Evolutionary conservation across 2,329 filamentous ascomycete genomes (phyloP), one percentile per base, ranked within the genome.

Genomic region (Grosmannia huntii): DNA sequence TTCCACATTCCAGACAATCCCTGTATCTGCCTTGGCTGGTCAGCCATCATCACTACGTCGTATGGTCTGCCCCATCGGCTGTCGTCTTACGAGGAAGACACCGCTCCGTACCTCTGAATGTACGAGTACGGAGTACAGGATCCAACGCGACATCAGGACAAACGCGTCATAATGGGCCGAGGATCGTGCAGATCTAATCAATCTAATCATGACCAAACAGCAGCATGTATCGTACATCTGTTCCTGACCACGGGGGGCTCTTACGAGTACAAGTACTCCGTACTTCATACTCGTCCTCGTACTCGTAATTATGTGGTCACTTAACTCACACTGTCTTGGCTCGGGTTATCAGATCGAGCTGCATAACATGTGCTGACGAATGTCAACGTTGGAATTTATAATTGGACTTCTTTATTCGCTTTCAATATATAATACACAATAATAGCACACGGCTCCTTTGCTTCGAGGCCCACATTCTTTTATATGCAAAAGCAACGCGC

Each of bases 131-230:
- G 28, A 28, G 28, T 28, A n/a, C 49, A 25, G 3, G 44, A n/a
- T n/a, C 44, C 44, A 12, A 23, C n/a, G 10, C 25, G 5, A 50
- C 48, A 28, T 28, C 5, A 50, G 16, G 48, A 50, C 31, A 23
- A 36, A 55, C 53, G 38, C 38, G 53, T 48, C 53, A 21, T 38
- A 27, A 27, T 12, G 14, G 4, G 31, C 50, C 5, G 5, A 44
- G 33, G 5, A 41, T n/a, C 38, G 41, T 25, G 36, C 28, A 41
- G 55, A 57, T 57, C 55, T 57, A 44, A 55, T 55, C 53, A 55
- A 57, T 57, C 55, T 46, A 52, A 57, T 57, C 55, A 31, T 25
- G 36, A 5, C 44, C 46, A 21, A 21, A n/a, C 41, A n/a, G 21
- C 4, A n/a, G 19, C 16, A 19, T 25, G 14, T 16, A 23, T 28